Evolutionary conservation across 2,329 filamentous ascomycete species (phyloP).

Genomic region (Coleophoma eucalyptorum): DNA sequence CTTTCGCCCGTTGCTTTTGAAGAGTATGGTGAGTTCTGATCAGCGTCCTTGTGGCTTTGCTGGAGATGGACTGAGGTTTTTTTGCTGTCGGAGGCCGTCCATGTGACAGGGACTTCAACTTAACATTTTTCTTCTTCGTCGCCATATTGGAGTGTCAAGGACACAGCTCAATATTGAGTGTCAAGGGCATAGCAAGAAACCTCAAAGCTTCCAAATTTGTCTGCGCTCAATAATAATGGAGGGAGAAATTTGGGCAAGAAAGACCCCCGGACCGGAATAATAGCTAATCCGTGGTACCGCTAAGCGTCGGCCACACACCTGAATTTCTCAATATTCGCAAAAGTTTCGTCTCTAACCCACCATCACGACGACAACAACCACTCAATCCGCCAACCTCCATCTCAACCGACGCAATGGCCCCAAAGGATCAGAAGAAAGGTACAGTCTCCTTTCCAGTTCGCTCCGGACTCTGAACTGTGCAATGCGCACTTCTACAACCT

Average conservation of each 20-base stretch:
- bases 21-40: slow-evolving; percentile 65
- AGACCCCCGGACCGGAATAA: neutral
- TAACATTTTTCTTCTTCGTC: slow-evolving; percentile 35
- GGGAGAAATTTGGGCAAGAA: too few species aligned
- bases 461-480: slow-evolving; percentile 5
- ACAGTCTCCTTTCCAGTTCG: slow-evolving; percentile 20
- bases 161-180: too few species aligned
- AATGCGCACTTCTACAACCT: slow-evolving; percentile 12
- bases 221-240: too few species aligned
- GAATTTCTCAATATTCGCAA: neutral
- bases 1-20: slow-evolving; percentile 58
- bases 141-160: slow-evolving; percentile 33
- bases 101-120: slow-evolving; percentile 42
- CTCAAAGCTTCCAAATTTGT: too few species aligned
- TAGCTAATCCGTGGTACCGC: neutral
- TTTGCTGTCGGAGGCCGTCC: slow-evolving; percentile 52
- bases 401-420: slow-evolving; percentile 23
- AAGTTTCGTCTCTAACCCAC: slow-evolving; percentile 8
- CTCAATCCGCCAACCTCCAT: neutral
- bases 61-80: slow-evolving; percentile 53
- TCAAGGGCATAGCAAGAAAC: too few species aligned
- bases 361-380: slow-evolving; percentile 15
- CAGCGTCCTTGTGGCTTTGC: slow-evolving; percentile 59
- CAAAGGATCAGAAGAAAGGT: slow-evolving; percentile 31
- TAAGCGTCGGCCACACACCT: neutral